These are phyloP conservation scores for Ganoderma sinense DNA, from an alignment of 1,284 basidiomycete genomes.

Conservation along the genomic window DNA sequence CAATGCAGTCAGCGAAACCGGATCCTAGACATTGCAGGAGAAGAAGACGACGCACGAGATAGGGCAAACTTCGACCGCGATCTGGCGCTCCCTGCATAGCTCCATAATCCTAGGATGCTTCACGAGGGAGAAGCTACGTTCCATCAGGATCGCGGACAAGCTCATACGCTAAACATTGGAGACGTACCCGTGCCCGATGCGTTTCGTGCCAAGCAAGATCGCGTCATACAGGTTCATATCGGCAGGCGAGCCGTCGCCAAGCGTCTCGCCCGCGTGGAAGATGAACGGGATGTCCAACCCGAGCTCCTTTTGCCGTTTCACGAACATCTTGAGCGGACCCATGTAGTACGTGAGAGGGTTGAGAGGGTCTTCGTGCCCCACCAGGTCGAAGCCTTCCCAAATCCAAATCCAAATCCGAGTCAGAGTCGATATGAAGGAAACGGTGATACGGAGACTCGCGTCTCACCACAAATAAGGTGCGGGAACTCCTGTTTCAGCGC, in stretches of 20 bases:
- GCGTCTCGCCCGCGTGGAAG: slow-evolving; percentile 83
- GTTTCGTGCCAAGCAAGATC: slow-evolving; percentile 76
- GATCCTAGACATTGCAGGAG: background rate
- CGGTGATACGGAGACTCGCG: background rate
- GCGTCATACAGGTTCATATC: slow-evolving; percentile 85
- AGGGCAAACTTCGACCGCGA: slow-evolving; percentile 75
- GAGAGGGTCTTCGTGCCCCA: slow-evolving; percentile 75
- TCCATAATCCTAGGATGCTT: slow-evolving; percentile 79
- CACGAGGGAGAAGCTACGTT: slow-evolving; percentile 68
- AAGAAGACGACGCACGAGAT: slow-evolving; percentile 61
- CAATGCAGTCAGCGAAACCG: slow-evolving; percentile 17
- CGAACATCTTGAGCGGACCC: slow-evolving; percentile 69
- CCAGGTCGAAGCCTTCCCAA: slow-evolving; percentile 82
- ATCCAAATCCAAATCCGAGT: background rate
- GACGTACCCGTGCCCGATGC: slow-evolving; percentile 80
- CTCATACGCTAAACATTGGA: slow-evolving; percentile 18
- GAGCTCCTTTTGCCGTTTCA: slow-evolving; percentile 60
- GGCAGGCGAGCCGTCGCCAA: slow-evolving; percentile 73
- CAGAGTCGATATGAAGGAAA: background rate
- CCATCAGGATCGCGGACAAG: background rate
- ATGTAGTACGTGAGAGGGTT: slow-evolving; percentile 72
- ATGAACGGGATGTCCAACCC: slow-evolving; percentile 79
- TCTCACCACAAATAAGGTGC: slow-evolving; percentile 47
- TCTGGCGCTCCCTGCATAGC: slow-evolving; percentile 65
- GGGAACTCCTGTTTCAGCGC: slow-evolving; percentile 77